phyloP scores from a whole-genome alignment of 306 rosid genomes.

The Luffa aegyptiaca region DNA sequence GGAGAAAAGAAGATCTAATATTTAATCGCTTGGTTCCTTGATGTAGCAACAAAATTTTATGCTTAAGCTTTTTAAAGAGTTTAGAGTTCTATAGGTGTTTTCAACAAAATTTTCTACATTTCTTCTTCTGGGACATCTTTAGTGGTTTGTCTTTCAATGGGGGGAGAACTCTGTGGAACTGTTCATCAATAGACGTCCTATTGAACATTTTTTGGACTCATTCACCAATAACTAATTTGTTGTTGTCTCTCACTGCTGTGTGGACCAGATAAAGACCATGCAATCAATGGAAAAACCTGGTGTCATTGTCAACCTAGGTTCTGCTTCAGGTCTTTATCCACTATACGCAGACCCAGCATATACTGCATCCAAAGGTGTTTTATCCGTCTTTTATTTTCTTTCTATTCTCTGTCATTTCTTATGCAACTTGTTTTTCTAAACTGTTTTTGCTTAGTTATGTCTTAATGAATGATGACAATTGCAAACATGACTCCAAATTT shows the following conservation, averaged over 20 bases:
- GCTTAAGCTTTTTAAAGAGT: background rate
- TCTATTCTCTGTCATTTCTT: background rate
- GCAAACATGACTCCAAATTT: background rate
- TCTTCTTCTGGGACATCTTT: background rate
- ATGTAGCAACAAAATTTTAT: background rate
- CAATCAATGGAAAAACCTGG: constrained; percentile 59
- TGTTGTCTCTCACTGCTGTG: constrained; percentile 16
- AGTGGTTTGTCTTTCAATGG: background rate
- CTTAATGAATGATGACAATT: background rate
- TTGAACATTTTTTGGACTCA: background rate
- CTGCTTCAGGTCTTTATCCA: constrained; percentile 95
- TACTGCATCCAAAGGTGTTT: constrained; percentile 81
- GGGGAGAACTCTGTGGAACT: background rate
- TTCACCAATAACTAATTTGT: background rate
- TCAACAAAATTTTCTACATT: background rate
- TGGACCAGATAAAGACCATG: constrained; percentile 63
- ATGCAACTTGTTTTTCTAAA: background rate
- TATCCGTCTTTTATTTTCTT: background rate
- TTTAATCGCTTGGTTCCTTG: background rate
- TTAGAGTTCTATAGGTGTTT: background rate
- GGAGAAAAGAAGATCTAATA: background rate
- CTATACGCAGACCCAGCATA: constrained; percentile 45
- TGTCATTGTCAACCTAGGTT: constrained; percentile 80
- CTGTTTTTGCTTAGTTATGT: background rate
- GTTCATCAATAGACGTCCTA: background rate